Conservation (phyloP, 129 eudicot genomes). For the Escallonia herrerae region DNA sequence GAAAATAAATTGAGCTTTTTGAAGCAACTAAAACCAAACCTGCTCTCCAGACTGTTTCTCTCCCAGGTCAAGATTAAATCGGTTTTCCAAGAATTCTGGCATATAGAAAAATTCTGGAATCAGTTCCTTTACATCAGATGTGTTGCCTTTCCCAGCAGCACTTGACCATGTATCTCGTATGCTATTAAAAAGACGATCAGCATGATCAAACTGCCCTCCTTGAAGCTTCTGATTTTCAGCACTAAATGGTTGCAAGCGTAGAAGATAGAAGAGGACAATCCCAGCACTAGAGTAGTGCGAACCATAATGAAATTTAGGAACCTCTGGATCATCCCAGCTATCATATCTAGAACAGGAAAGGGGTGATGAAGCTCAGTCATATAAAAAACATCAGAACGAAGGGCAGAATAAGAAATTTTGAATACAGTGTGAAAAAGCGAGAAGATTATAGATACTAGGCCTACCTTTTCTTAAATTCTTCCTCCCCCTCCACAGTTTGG, state of each 20-base stretch:
- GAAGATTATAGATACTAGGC: not conserved
- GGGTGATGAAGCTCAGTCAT: slow-evolving; percentile 1
- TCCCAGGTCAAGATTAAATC: slow-evolving; percentile 81
- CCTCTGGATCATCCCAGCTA: slow-evolving; percentile 99
- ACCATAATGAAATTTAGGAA: slow-evolving; percentile 96
- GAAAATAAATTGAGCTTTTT: not conserved
- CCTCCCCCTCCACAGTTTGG: slow-evolving; percentile 79
- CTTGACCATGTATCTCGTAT: slow-evolving; percentile 88
- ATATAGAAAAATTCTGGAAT: slow-evolving; percentile 93
- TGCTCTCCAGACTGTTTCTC: slow-evolving; percentile 98
- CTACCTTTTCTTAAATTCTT: slow-evolving; percentile 88
- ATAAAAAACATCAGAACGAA: not conserved
- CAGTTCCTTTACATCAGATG: slow-evolving; percentile 94
- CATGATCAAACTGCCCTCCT: slow-evolving; percentile 99
- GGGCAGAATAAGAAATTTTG: not conserved
- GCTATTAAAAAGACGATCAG: slow-evolving; percentile 93
- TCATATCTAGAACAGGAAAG: slow-evolving; percentile 48
- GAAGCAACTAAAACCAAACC: slow-evolving; percentile 38
- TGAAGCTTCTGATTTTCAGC: slow-evolving; percentile 89
- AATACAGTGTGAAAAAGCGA: not conserved
- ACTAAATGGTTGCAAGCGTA: slow-evolving; percentile 95
- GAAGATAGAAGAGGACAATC: slow-evolving; percentile 92
- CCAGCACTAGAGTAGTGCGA: slow-evolving; percentile 99
- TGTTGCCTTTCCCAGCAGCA: slow-evolving; percentile 93
- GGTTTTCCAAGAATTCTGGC: slow-evolving; percentile 91